Conservation (phyloP, 306 rosid genomes). For the Chamaecrista fasciculata region DNA sequence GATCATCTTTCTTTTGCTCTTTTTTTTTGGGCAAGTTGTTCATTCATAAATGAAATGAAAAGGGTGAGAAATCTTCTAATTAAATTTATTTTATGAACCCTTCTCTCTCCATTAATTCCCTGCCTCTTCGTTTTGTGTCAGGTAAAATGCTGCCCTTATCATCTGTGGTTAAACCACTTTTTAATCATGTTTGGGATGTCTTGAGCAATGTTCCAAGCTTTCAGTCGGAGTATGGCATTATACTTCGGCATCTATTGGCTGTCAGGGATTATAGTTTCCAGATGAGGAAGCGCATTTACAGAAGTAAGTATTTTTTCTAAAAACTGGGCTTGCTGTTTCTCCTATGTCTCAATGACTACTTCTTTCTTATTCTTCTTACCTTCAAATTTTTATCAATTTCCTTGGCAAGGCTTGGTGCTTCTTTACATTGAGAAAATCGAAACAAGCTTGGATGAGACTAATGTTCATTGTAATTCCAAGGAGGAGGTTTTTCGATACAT, state of each 20-base stretch:
- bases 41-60: background rate
- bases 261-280: slow-evolving; percentile 78
- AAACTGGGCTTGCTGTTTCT: slow-evolving; percentile 12
- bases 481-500: slow-evolving; percentile 87
- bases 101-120: background rate
- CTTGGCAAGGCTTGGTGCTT: slow-evolving; percentile 59
- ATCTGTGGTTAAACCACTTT: slow-evolving; percentile 66
- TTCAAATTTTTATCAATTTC: slow-evolving; percentile 13
- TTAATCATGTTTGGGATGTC: slow-evolving; percentile 75
- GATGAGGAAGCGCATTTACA: slow-evolving; percentile 71
- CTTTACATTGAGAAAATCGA: slow-evolving; percentile 67
- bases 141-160: slow-evolving; percentile 59
- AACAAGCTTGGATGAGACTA: slow-evolving; percentile 55
- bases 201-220: slow-evolving; percentile 73
- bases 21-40: too few species aligned
- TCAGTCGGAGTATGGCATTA: slow-evolving; percentile 76
- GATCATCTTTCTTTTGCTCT: background rate
- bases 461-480: slow-evolving; percentile 53
- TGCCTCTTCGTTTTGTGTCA: slow-evolving; percentile 32
- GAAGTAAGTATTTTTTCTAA: slow-evolving; percentile 54
- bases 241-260: slow-evolving; percentile 72
- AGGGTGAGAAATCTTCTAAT: background rate
- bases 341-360: slow-evolving; percentile 21
- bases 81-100: slow-evolving; percentile 9
- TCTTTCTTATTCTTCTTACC: slow-evolving; percentile 21